phyloP scores from a whole-genome alignment of 2,329 filamentous ascomycete genomes.

The Dendryphion nanum region DNA sequence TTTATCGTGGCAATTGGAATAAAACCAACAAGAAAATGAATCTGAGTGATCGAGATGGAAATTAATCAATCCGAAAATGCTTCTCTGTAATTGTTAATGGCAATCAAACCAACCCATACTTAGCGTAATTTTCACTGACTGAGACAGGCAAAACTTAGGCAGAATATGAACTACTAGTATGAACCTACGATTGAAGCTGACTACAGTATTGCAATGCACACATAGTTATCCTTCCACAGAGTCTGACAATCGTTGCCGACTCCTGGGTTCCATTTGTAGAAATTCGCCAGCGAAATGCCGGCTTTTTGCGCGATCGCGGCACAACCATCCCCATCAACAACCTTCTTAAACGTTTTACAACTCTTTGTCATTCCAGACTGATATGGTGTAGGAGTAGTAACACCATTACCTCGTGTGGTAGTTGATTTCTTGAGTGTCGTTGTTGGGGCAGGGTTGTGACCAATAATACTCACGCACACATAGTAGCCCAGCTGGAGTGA shows the following conservation, averaged over 20 bases:
- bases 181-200: no score
- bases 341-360: neutral
- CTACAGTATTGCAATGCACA: no score
- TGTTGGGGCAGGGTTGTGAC: neutral
- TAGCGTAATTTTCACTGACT: no score
- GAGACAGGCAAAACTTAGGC: no score
- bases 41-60: no score
- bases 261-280: neutral
- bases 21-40: no score
- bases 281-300: neutral
- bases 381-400: neutral
- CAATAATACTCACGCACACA: neutral
- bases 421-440: neutral
- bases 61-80: no score
- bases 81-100: no score
- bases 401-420: neutral
- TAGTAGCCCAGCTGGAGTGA: neutral
- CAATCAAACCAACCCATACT: no score
- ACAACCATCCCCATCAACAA: neutral
- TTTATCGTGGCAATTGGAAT: no score
- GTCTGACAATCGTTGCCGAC: neutral
- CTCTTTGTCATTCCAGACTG: neutral
- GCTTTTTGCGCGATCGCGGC: neutral
- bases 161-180: no score
- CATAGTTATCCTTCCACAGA: neutral